Evolutionary conservation across 176 grass and related monocot species (phyloP).

Genomic region (Triticum turgidum): DNA sequence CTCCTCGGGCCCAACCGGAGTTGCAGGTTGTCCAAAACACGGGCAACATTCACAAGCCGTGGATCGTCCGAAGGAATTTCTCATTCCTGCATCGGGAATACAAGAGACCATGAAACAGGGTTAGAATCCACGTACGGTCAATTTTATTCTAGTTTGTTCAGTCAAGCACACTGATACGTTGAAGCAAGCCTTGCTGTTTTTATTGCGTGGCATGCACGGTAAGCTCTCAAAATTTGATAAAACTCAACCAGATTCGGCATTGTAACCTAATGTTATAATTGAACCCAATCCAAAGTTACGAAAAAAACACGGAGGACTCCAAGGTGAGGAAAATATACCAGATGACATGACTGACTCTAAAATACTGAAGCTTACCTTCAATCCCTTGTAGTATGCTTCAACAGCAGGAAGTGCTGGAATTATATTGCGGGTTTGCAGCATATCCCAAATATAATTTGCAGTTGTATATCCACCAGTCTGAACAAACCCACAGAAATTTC

Average conservation of each 20-base stretch:
- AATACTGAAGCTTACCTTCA: conserved; percentile 62
- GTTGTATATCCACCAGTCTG: conserved; percentile 90
- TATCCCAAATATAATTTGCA: conserved; percentile 94
- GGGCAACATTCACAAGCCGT: conserved; percentile 60
- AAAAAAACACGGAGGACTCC: not conserved
- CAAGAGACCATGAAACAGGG: not conserved
- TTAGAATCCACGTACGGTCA: not conserved
- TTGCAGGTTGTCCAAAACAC: conserved; percentile 55
- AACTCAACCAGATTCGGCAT: not conserved
- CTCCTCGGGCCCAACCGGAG: conserved; percentile 54
- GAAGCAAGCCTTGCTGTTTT: not conserved
- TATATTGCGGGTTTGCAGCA: conserved; percentile 75
- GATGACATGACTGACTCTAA: not conserved
- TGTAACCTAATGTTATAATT: not conserved
- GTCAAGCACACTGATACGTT: not conserved
- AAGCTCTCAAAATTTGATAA: not conserved
- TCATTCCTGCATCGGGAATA: conserved; percentile 52
- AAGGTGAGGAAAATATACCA: conserved; percentile 19
- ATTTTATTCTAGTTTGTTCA: not conserved
- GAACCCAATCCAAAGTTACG: not conserved
- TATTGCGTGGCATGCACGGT: not conserved
- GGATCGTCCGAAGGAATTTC: conserved; percentile 92
- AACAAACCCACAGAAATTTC: conserved; percentile 22
- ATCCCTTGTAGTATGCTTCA: conserved; percentile 82
- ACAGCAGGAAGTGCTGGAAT: conserved; percentile 71